Base-by-base conservation (phyloP, 2,329 filamentous ascomycete genomes). In the Geoglossum cookeanum region DNA sequence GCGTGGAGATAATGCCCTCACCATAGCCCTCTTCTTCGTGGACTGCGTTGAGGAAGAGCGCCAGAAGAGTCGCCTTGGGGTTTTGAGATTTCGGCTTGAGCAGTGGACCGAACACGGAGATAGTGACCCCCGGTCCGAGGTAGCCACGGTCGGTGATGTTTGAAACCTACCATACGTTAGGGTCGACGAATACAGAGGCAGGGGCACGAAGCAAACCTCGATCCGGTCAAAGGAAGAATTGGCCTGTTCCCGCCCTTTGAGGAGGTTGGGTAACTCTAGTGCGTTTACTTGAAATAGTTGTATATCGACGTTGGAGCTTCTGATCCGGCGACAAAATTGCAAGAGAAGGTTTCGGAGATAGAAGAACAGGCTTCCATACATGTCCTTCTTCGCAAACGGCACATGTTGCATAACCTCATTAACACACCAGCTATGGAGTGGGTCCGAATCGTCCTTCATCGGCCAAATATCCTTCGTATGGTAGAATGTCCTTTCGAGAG, bases 41-140 rank as follows among this genome's bases (percentile, higher is more conserved):
- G 22, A 69, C 60, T 1, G 68, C 70, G 58, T 71, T 71, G 54
- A 71, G 61, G 64, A 72, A 74, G 0, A 72, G 65, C 8, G 68
- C 67, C n/a, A 75, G 58, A 0, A 74, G 62, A 0, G 70, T 71
- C 1, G 72, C 72, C 32, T 70, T 63, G 0, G 67, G 65, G 58
- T 73, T 74, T 5, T 65, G 48, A 1, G 2, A 1, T 6, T 59
- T 64, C 0, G 59, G 22, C 55, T 71, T 64, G 0, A 75, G 67
- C 1, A 72, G 56, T 0, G 65, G 66, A 7, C 1, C 35, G 13
- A 37, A 37, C 35, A 13, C 13, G 13, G 7, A 7, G 13, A 37
- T 1, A 37, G 35, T 37, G 13, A 13, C 13, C 35, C 13, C 7
- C 7, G 35, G 35, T 13, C 35, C 35, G 13, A 37, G 6, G 35